Evolutionary conservation across 768 basidiomycete species (phyloP).

Genomic region (Tulasnella sp.): DNA sequence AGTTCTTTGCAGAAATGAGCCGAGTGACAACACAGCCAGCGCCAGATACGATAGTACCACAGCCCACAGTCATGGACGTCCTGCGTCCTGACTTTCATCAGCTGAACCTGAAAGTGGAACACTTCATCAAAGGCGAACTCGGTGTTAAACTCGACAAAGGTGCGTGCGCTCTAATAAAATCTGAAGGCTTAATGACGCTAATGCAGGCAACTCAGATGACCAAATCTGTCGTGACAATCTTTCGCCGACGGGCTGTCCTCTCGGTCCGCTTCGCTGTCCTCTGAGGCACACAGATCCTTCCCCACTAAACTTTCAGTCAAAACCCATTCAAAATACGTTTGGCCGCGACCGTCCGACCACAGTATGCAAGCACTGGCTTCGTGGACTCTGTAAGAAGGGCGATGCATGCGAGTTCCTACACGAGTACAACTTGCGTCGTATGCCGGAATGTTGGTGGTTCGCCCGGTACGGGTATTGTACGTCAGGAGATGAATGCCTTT

Average conservation of each 20-base stretch:
- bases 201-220: slow-evolving; percentile 51
- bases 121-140: slow-evolving; percentile 71
- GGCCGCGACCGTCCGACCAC: slow-evolving; percentile 32
- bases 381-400: slow-evolving; percentile 97
- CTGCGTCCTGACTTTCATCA: slow-evolving; percentile 91
- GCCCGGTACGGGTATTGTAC: slow-evolving; percentile 97
- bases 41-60: neutral
- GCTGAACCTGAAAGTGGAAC: slow-evolving; percentile 76
- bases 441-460: slow-evolving; percentile 99
- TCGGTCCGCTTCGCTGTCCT: slow-evolving; percentile 87
- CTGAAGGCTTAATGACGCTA: slow-evolving; percentile 1
- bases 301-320: slow-evolving; percentile 76
- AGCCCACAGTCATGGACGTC: slow-evolving; percentile 31
- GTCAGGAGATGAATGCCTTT: slow-evolving; percentile 93
- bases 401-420: slow-evolving; percentile 97
- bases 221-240: slow-evolving; percentile 87
- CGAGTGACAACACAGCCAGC: neutral
- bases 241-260: slow-evolving; percentile 76
- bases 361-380: slow-evolving; percentile 95
- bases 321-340: slow-evolving; percentile 22
- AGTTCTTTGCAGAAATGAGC: neutral
- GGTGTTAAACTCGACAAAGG: slow-evolving; percentile 90
- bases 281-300: slow-evolving; percentile 87
- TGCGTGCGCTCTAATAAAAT: slow-evolving; percentile 31
- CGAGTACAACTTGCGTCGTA: slow-evolving; percentile 94